Percentiles rank a stretch among this genome's conserved stretches.
Evolutionary conservation across 2,329 filamentous ascomycete species (phyloP).

Genomic region (Calonectria pseudoturangicola): DNA sequence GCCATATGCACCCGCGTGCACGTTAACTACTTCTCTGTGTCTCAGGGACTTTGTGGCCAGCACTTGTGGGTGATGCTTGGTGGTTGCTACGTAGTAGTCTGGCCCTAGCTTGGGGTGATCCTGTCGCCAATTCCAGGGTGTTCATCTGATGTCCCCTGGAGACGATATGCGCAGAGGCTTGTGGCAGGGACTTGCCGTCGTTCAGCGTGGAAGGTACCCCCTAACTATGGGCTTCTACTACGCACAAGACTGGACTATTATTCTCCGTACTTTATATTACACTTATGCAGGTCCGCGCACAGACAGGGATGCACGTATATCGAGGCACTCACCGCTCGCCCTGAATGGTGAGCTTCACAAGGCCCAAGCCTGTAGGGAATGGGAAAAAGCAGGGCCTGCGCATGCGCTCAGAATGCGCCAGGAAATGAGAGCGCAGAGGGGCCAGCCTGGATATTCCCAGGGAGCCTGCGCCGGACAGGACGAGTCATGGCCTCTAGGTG

Average conservation of each 20-base stretch:
- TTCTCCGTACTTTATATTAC: constrained; percentile 41
- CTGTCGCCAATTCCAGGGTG: constrained; percentile 12
- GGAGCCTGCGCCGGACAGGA: constrained; percentile 42
- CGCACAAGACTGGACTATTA: not conserved
- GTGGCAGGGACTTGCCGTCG: constrained; percentile 9
- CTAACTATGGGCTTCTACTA: not conserved
- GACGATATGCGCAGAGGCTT: not conserved
- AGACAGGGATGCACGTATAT: constrained; percentile 22
- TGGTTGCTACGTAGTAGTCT: not conserved
- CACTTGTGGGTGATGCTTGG: not conserved
- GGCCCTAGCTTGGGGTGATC: not conserved
- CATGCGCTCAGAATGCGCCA: constrained; percentile 29
- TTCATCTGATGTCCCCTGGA: constrained; percentile 22
- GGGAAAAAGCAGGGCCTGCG: constrained; percentile 14
- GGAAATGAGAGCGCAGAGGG: constrained; percentile 44
- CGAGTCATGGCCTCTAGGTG: constrained; percentile 43
- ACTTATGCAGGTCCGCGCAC: constrained; percentile 41
- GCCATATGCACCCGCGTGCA: constrained; percentile 3
- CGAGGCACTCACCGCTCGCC: constrained; percentile 41
- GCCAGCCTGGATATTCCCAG: constrained; percentile 46
- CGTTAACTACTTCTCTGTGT: constrained; percentile 9
- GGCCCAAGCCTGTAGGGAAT: constrained; percentile 2
- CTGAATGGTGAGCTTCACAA: constrained; percentile 8
- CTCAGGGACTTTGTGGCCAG: constrained; percentile 1
- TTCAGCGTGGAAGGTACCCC: constrained; percentile 12